Evolutionary conservation across 805 yeast genomes (phyloP), one percentile per base, ranked within the genome.

Genomic region (Phaffomyces opuntiae): DNA sequence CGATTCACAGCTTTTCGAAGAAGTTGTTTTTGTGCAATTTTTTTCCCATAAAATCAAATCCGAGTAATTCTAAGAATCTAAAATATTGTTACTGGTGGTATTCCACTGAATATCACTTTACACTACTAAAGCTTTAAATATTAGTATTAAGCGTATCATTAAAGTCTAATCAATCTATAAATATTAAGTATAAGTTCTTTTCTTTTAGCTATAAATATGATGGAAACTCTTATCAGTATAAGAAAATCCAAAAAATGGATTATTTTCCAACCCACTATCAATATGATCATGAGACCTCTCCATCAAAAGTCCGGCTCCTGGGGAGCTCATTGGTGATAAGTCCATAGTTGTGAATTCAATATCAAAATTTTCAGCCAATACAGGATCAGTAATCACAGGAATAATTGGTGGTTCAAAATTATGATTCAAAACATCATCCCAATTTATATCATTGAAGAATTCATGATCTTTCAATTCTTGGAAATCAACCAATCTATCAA

Each of bases 301-400:
- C 42, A 52, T 53, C 4, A 38, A 19, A 44, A 53, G 42, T 5
- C 49, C 54, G 4, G 48, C 48, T 35, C 39, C 25, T n/a, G 50
- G 51, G 0, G 60, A 54, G 1, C 61, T 61, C 25, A 54, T 49
- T 2, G 62, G 61, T 5, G 60, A 50, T 38, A 81, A 69, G 35
- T 73, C 72, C 82, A 86, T 74, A 9, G 73, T 74, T 0, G 96
- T 88, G 64, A 88, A 88, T 49, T 85, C 90, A 9, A 73, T 64
- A 51, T 87, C 87, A 59, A 88, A 88, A 57, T 88, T 88, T 60
- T 88, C 96, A 0, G 96, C 96, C 45, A 84, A 60, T 39, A 72
- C 81, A 24, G 95, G 91, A 57, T 87, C 81, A 0, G 95, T 84
- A 38, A 89, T 77, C 7, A 87, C 65, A 1, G 96, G 96, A n/a